phyloP scores from a whole-genome alignment of 2,329 filamentous ascomycete genomes.

The Aspergillus ibericus region DNA sequence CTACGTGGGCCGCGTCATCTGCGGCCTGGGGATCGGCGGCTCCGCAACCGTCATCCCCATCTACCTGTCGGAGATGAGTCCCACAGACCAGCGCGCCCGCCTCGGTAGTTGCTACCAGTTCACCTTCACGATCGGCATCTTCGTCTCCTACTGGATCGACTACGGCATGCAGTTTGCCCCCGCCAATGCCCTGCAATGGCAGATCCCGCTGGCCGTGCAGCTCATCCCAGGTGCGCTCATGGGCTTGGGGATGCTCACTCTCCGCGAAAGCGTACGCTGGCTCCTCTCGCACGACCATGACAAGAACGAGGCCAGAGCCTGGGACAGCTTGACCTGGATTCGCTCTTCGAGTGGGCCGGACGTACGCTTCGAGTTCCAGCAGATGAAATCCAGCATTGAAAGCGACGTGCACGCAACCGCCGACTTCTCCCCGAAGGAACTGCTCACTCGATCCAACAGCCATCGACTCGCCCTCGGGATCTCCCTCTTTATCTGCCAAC shows the following conservation, averaged over 20 bases:
- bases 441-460: conserved; percentile 49
- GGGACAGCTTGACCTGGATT: conserved; percentile 53
- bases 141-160: conserved; percentile 56
- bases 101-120: conserved; percentile 55
- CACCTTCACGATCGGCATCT: conserved; percentile 53
- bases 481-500: conserved; percentile 53
- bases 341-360: conserved; percentile 44
- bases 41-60: conserved; percentile 48
- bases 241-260: conserved; percentile 50
- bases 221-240: conserved; percentile 50
- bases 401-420: conserved; percentile 48
- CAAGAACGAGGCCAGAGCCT: conserved; percentile 42
- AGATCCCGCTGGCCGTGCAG: conserved; percentile 57
- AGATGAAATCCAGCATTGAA: conserved; percentile 51
- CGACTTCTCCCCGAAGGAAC: conserved; percentile 45
- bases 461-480: conserved; percentile 47
- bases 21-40: conserved; percentile 51
- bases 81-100: conserved; percentile 49
- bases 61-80: conserved; percentile 48
- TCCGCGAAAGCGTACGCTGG: conserved; percentile 55
- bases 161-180: conserved; percentile 41
- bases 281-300: conserved; percentile 47
- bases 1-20: conserved; percentile 50
- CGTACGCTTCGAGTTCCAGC: conserved; percentile 49
- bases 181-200: conserved; percentile 50